Evolutionary conservation across 106 monocot species (phyloP).

Genomic region (Dendrobium officinale): DNA sequence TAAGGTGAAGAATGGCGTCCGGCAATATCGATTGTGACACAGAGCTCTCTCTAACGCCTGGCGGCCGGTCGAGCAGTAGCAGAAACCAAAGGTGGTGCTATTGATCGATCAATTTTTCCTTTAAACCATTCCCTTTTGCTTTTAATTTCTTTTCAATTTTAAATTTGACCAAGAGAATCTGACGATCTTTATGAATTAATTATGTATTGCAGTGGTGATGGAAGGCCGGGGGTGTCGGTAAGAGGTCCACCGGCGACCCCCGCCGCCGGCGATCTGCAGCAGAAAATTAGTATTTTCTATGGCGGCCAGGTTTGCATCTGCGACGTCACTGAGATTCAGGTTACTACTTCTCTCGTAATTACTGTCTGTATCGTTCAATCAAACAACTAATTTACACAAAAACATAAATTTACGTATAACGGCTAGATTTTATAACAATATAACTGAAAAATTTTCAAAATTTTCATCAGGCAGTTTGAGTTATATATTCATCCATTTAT

Average conservation of each 20-base stretch:
- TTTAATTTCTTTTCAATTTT: neutral
- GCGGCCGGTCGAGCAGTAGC: neutral
- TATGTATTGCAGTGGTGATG: neutral
- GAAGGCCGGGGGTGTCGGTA: neutral
- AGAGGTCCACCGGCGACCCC: neutral
- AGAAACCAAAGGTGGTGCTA: neutral
- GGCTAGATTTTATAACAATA: too few relatives aligned
- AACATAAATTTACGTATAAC: too few relatives aligned
- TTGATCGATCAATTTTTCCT: neutral
- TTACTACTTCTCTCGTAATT: neutral
- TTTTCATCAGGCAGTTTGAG: too few relatives aligned
- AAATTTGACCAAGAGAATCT: too few relatives aligned
- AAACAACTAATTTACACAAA: too few relatives aligned
- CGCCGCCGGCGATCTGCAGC: neutral
- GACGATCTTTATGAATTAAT: neutral
- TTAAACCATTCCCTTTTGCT: neutral
- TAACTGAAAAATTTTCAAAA: too few relatives aligned
- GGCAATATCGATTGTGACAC: neutral
- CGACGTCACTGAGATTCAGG: slow-evolving; percentile 16
- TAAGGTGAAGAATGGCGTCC: neutral
- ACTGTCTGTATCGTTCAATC: too few relatives aligned
- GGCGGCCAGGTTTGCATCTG: neutral
- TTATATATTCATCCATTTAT: too few relatives aligned
- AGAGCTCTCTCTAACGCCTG: neutral
- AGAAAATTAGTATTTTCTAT: slow-evolving; percentile 5